A percentile compares a stretch with the other conserved stretches of the same genome.
Conservation (phyloP, 2,329 filamentous ascomycete species). For the Trichoderma arundinaceum region DNA sequence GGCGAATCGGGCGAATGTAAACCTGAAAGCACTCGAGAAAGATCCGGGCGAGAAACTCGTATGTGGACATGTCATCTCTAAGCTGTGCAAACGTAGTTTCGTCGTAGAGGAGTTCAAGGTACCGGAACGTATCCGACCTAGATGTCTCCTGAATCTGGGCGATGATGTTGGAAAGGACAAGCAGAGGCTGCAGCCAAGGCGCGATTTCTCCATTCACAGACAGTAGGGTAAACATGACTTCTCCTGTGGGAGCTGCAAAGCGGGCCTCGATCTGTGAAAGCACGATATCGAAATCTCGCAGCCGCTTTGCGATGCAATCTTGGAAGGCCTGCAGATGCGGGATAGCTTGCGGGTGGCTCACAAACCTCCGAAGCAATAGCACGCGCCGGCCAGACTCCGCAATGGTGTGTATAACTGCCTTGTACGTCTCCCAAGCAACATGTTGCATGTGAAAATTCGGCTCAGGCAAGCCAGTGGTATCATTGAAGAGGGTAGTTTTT, state of each 20-base stretch:
- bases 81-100: slow-evolving; percentile 72
- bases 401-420: slow-evolving; percentile 54
- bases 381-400: slow-evolving; percentile 55
- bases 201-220: slow-evolving; percentile 64
- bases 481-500: slow-evolving; percentile 72
- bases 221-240: slow-evolving; percentile 70
- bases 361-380: slow-evolving; percentile 53
- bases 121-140: slow-evolving; percentile 66
- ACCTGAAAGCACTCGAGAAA: slow-evolving; percentile 84
- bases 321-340: slow-evolving; percentile 75
- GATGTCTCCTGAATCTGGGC: slow-evolving; percentile 58
- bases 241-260: slow-evolving; percentile 59
- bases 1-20: slow-evolving; percentile 78
- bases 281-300: slow-evolving; percentile 63
- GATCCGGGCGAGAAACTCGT: slow-evolving; percentile 67
- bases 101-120: slow-evolving; percentile 79
- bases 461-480: slow-evolving; percentile 46
- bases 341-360: slow-evolving; percentile 51
- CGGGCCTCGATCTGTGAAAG: slow-evolving; percentile 65
- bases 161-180: slow-evolving; percentile 66
- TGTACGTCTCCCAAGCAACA: slow-evolving; percentile 57
- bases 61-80: slow-evolving; percentile 65
- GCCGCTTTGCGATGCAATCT: slow-evolving; percentile 61
- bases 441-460: slow-evolving; percentile 54
- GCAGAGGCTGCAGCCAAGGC: slow-evolving; percentile 59